phyloP scores from a whole-genome alignment of 495 filamentous ascomycete genomes.

The Penicillium tannophilum region DNA sequence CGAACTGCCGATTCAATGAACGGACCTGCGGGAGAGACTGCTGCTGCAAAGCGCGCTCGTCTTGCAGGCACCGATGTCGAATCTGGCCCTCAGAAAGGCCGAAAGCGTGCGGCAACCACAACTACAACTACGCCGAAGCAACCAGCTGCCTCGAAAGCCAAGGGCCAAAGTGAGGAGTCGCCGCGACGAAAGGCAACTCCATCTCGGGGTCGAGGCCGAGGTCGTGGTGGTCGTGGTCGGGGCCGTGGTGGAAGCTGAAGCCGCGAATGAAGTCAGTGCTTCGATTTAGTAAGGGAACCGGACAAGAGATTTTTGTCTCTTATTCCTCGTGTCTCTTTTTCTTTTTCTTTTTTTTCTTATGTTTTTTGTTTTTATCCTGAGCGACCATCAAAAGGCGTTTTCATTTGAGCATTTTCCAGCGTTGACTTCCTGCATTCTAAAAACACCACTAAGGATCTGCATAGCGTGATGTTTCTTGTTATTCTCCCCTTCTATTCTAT shows the following conservation, averaged over 20 bases:
- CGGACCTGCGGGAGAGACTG: neutral
- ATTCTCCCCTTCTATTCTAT: neutral
- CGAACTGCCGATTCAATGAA: slow-evolving; percentile 7
- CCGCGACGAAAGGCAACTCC: neutral
- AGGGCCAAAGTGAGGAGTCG: neutral
- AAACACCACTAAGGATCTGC: neutral
- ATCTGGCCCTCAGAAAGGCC: neutral
- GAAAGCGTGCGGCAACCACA: neutral
- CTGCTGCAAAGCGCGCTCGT: neutral
- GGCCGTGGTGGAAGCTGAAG: neutral
- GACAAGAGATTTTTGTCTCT: neutral
- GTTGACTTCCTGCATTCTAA: neutral
- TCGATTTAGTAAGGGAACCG: neutral
- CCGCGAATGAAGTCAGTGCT: neutral
- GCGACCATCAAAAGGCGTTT: neutral
- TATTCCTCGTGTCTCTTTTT: too few relatives aligned
- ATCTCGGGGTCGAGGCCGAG: slow-evolving; percentile 1
- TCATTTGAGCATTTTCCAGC: slow-evolving; percentile 1
- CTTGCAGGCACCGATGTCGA: neutral
- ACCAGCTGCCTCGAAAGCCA: neutral
- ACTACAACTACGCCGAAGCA: neutral
- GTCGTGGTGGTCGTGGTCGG: slow-evolving; percentile 1
- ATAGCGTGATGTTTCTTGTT: neutral
- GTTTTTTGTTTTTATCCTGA: neutral
- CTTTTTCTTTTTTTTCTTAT: neutral